Base-by-base conservation (phyloP, 129 eudicot species). In the Erigeron canadensis region DNA sequence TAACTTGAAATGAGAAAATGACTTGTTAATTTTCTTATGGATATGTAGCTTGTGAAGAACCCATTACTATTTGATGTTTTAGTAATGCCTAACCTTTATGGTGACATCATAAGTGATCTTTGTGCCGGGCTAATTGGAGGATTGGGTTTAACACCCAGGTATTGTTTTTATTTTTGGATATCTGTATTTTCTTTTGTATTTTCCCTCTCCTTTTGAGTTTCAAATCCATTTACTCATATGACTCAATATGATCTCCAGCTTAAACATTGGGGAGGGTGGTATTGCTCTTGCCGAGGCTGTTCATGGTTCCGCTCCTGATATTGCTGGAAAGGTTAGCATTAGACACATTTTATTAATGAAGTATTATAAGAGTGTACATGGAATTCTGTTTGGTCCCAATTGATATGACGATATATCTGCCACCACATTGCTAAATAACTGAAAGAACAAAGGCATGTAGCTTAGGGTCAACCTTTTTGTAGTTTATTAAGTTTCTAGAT, bases 81-180 rank as follows among this genome's bases (percentile, higher is more conserved):
- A 68, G 97, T 94, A 63, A 94, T 94, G 98, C 98, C 98, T 46
- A 94, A 94, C 75, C 96, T 94, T 57, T 94, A 94, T 19, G 98
- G 98, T 69, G 98, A 94, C 75, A 89, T 94, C 57, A 94, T 94
- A 44, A 94, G 98, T 75, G 98, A 94, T 80, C 91, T 94, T 45
- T 94, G 98, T 86, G 98, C 98, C 77, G 98, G 98, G 54, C 79
- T 94, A 76, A 89, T 94, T 72, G 98, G 98, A 63, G 97, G 98
- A 61, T 71, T 94, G 82, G 98, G 98, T 28, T 80, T 94, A 86
- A 94, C 98, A 67, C 98, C 98, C 62, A 94, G 98, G 98, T 92
- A 83, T 16, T 39, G 12, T 16, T 19, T 13, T 67, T 63, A 15
- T 9, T 37, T 73, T 73, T 67, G 21, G 5, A 7, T 59, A 6